Evolutionary conservation across 1,284 basidiomycete species (phyloP), one percentile per base, ranked within the genome.

Genomic region (Singerocomus inundabilis): DNA sequence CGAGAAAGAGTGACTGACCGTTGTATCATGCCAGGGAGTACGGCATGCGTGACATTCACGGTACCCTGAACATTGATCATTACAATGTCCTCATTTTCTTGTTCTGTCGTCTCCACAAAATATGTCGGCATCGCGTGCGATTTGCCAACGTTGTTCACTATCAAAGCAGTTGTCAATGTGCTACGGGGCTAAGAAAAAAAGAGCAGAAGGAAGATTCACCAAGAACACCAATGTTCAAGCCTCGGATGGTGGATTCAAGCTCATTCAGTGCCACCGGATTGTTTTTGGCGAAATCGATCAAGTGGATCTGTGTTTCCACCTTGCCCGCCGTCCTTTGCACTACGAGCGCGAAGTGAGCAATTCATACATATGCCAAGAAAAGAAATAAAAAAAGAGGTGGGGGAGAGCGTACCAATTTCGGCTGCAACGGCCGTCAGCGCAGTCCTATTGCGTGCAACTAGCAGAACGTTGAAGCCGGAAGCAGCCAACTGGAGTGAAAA

Each of bases 91-190:
- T 74, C 71, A 39, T 86, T 80, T 60, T 90, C 88, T 48, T 82
- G 73, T 34, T 74, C 69, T 1, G 77, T 68, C 1, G 80, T 82
- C 42, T 90, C 88, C 35, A 75, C 73, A 53, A 90, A 82, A 63
- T 89, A 81, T 4, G 74, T 75, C 1, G 88, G 88, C 72, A 86
- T 83, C 15, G 71, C 60, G 60, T 98, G 93, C 2, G 91, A 95
- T 66, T 87, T 88, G 51, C 97, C 97, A 54, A 96, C 96, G 61
- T 98, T 98, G 78, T 99, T 99, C 46, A 99, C 93, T 92, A 62
- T 21, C 11, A 30, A n/a, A n/a, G n/a, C n/a, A n/a, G n/a, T n/a
- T n/a, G n/a, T n/a, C n/a, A n/a, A n/a, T n/a, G n/a, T n/a, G n/a
- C n/a, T n/a, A n/a, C n/a, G n/a, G n/a, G n/a, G n/a, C n/a, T n/a